Base-by-base conservation (phyloP, 768 basidiomycete genomes). In the Collybia sp. region DNA sequence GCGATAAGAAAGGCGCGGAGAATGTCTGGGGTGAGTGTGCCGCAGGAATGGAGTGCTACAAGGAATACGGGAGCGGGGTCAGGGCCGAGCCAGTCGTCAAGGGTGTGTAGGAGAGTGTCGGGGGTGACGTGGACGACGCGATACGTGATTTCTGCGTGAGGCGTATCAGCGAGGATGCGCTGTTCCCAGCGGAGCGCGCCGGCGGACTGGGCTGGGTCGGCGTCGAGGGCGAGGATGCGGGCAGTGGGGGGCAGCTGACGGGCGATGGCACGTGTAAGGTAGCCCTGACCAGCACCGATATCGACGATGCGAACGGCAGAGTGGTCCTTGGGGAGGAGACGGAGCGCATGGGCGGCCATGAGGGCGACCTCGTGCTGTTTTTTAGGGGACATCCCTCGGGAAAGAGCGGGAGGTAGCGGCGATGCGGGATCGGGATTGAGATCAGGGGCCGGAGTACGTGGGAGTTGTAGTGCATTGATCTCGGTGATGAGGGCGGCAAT, bases 11-110 rank as follows among this genome's bases (percentile, higher is more conserved):
- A 77, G 38, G 77, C 72, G 30, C 84, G 80, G 38, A 87, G 55
- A 18, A 86, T 70, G 52, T 83, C 80, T 20, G 80, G 73, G 1
- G 84, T 85, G 33, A 89, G 75, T 1, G 85, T 82, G 3, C 87
- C 87, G 52, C 87, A 89, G 1, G 85, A 84, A 52, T 89, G 87
- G 31, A 89, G 70, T 13, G 80, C 87, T 25, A 87, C 75, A 36
- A 88, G 64, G 19, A 85, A 61, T 8, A 86, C 73, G 1, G 81
- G 80, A 17, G 63, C 56, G 6, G 58, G 64, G 5, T 49, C 40
- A 6, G 36, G 15, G 18, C 42, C 40, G 16, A 83, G 58, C 86
- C 86, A 88, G 17, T 72, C 69, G 46, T 73, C 62, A 13, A 83
- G 66, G 5, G 75, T 60, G 0, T 54, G 47, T 2, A 74, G 56